Evolutionary conservation across 2,329 filamentous ascomycete species (phyloP).

Genomic region (Ceratocystis huliohia): DNA sequence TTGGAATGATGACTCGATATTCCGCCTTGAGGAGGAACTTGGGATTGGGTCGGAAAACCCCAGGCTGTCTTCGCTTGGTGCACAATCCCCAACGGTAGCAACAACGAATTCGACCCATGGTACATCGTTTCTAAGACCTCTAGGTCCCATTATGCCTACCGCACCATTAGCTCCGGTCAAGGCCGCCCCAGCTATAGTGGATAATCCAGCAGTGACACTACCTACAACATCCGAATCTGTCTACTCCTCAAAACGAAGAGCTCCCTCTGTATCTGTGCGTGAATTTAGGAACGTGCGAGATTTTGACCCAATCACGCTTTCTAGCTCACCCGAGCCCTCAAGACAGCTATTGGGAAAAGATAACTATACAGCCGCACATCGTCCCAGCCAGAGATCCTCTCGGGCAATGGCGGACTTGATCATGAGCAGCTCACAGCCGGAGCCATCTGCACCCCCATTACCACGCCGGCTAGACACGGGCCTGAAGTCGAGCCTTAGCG

Average conservation of each 20-base stretch:
- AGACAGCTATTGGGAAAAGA: neutral
- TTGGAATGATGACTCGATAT: constrained; percentile 12
- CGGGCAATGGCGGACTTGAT: neutral
- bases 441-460: neutral
- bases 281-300: neutral
- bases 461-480: neutral
- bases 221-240: neutral
- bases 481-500: constrained; percentile 6
- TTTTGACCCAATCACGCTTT: constrained; percentile 11
- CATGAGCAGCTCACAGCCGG: constrained; percentile 13
- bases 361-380: neutral
- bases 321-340: neutral
- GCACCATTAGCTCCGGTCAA: neutral
- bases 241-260: neutral
- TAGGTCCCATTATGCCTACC: neutral
- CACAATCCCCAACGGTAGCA: neutral
- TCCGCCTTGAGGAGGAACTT: neutral
- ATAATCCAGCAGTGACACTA: neutral
- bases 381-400: neutral
- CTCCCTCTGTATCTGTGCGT: neutral
- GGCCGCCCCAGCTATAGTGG: too few relatives aligned
- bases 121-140: neutral
- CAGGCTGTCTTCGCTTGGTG: neutral
- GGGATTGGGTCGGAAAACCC: neutral
- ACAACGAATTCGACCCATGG: neutral